Evolutionary conservation across 257 asterid genomes (phyloP), one percentile per base, ranked within the genome.

Genomic region (Nicotiana knightiana): DNA sequence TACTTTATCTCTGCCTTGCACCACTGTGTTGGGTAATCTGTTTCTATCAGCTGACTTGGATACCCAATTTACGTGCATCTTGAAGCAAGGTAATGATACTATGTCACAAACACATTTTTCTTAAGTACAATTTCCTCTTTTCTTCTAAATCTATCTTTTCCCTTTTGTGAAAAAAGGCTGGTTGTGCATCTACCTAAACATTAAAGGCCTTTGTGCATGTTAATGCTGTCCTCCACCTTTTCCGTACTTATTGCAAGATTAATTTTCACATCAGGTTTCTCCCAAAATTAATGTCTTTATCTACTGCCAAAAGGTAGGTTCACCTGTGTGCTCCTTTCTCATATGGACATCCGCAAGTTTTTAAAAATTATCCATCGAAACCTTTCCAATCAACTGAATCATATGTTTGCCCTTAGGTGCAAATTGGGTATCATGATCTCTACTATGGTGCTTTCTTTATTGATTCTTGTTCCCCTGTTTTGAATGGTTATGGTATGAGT

Each of bases 41-140:
- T 96, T 94, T 90, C 95, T 97, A 78, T 89, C 96, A 48, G 99
- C 99, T 51, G 99, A 96, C 86, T 87, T 93, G 28, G 99, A 96
- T 86, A 92, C 97, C 78, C 99, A 96, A 61, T 94, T 92, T 85
- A 90, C 96, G 33, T 96, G 98, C 84, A 87, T 96, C 80, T 84
- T 90, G 86, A 96, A 94, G 86, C 97, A 93, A 90, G 97, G 99
- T 94, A 87, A 8, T 37, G 77, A 37, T 68, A 37, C 4, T 35
- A 18, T 37, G 21, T 68, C 55, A 68, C 43, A 37, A 37, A 37
- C 8, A 1, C 55, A n/a, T 37, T 28, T 37, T 26, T 37, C 77
- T 67, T 8, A 67, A 35, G 17, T 67, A 35, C 54, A 67, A 35
- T 67, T 18, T 67, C 3, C 37, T 35, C 53, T 66, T 57, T 57